A percentile compares a stretch with the other conserved stretches of the same genome.
Conservation (phyloP, 2,329 filamentous ascomycete genomes). For the Incumbomyces lentus region DNA sequence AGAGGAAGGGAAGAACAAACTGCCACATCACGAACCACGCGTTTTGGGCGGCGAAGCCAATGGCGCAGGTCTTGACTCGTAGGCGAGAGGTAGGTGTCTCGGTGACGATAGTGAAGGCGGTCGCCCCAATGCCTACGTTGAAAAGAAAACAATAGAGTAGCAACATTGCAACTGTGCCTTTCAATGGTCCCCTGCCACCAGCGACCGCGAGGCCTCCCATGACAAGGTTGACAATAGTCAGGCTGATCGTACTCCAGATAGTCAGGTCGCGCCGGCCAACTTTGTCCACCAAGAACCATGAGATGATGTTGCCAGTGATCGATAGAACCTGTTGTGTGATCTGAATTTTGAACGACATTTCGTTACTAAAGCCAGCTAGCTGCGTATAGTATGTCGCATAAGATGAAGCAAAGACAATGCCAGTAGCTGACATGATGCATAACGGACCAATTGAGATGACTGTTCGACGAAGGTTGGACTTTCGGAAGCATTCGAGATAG, state of each 20-base stretch:
- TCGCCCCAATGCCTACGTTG: slow-evolving; percentile 33
- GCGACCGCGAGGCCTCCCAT: slow-evolving; percentile 28
- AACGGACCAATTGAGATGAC: slow-evolving; percentile 31
- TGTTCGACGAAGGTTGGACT: slow-evolving; percentile 30
- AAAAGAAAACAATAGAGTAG: slow-evolving; percentile 31
- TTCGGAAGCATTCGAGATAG: slow-evolving; percentile 33
- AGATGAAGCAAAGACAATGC: slow-evolving; percentile 27
- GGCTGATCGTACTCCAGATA: slow-evolving; percentile 25
- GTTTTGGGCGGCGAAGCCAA: slow-evolving; percentile 29
- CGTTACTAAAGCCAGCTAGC: slow-evolving; percentile 31
- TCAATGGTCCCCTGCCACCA: slow-evolving; percentile 8
- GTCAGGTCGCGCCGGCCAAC: slow-evolving; percentile 30
- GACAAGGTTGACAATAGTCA: slow-evolving; percentile 33
- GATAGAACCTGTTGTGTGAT: slow-evolving; percentile 33
- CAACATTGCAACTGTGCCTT: slow-evolving; percentile 25
- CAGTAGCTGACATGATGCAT: slow-evolving; percentile 27
- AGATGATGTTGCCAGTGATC: slow-evolving; percentile 32
- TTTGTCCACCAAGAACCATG: slow-evolving; percentile 30
- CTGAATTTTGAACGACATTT: slow-evolving; percentile 29
- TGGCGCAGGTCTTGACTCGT: slow-evolving; percentile 32
- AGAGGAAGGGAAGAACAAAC: slow-evolving; percentile 30
- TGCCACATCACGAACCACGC: slow-evolving; percentile 26
- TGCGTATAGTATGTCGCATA: slow-evolving; percentile 38
- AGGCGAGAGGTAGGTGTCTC: slow-evolving; percentile 32
- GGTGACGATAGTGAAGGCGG: slow-evolving; percentile 29